Percentiles rank a stretch among this genome's conserved stretches.
Conservation (phyloP, 2,329 filamentous ascomycete genomes). For the Aspergillus glaucus region DNA sequence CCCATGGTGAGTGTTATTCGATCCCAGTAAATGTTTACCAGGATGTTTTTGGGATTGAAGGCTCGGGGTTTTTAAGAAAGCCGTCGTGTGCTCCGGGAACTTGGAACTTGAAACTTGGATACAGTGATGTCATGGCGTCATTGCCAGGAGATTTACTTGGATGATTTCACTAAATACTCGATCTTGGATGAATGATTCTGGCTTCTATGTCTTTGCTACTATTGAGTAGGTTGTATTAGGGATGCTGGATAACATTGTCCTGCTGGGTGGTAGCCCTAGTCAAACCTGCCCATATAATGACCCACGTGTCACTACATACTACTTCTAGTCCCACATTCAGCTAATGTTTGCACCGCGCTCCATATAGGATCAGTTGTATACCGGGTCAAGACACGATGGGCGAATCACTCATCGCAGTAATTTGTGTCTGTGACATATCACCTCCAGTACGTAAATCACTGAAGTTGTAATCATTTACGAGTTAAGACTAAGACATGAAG, state of each 20-base stretch:
- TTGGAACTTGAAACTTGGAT: not conserved
- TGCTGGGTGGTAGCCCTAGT: no score
- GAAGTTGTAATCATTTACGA: not conserved
- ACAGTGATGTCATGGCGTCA: constrained; percentile 1
- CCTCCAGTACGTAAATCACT: not conserved
- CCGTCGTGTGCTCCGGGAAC: not conserved
- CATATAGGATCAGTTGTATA: no score
- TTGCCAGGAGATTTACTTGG: not conserved
- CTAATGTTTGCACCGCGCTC: no score
- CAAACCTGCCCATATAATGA: no score
- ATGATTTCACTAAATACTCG: no score
- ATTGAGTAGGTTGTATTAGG: no score
- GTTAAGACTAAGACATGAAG: not conserved
- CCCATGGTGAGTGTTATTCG: constrained; percentile 4
- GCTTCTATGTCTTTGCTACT: no score
- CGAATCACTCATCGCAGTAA: not conserved
- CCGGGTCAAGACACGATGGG: not conserved
- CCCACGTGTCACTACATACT: no score
- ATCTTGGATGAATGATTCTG: no score
- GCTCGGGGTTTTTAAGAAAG: not conserved
- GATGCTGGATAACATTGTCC: no score
- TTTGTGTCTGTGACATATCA: not conserved
- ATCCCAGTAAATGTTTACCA: not conserved
- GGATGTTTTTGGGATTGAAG: not conserved
- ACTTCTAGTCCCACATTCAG: no score